Evolutionary conservation across 2,329 filamentous ascomycete species (phyloP), one percentile per base, ranked within the genome.

Genomic region (Niveomyces coronatus): DNA sequence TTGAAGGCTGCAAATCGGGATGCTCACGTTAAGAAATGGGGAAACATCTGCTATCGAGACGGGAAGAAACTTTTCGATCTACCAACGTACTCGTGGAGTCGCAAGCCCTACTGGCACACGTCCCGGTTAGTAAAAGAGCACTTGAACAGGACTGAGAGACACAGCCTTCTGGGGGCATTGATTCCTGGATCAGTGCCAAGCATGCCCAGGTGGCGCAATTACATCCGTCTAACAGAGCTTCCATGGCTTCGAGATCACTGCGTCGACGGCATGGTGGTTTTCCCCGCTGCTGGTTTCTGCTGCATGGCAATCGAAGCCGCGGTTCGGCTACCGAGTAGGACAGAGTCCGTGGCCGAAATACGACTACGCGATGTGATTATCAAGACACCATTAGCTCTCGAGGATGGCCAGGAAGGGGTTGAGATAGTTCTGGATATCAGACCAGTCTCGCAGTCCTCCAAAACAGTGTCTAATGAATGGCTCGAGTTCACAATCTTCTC

Each of bases 211-310:
- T 63, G 59, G 59, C 38, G 58, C 2, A 56, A 58, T 31, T 40
- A 50, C 4, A 37, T 63, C 3, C 40, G 39, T 1, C 39, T 55
- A 4, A 49, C 50, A 11, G 50, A 59, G 32, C 40, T 55, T 1
- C 51, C 55, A 1, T 63, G 60, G 60, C 35, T 63, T 4, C 39
- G 40, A 3, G 55, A 58, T 30, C 61, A 64, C 37, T 39, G 42
- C 5, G 45, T 61, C 9, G 44, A 50, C 14, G 45, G 44, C 1
- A 40, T 48, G 10, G 40, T 54, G 6, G 46, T 61, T 0, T 61
- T 57, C 40, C 57, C 59, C 2, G 51, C 39, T 9, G 52, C 57
- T 4, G 57, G 51, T 8, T 60, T 57, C 37, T 40, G 60, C 9
- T 39, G 48, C 17, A 54, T 56, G 48, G 54, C 52, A 2, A 50